A percentile compares a stretch with the other conserved stretches of the same genome.
Conservation (phyloP, 2,329 filamentous ascomycete genomes). For the Drechslerella dactyloides region DNA sequence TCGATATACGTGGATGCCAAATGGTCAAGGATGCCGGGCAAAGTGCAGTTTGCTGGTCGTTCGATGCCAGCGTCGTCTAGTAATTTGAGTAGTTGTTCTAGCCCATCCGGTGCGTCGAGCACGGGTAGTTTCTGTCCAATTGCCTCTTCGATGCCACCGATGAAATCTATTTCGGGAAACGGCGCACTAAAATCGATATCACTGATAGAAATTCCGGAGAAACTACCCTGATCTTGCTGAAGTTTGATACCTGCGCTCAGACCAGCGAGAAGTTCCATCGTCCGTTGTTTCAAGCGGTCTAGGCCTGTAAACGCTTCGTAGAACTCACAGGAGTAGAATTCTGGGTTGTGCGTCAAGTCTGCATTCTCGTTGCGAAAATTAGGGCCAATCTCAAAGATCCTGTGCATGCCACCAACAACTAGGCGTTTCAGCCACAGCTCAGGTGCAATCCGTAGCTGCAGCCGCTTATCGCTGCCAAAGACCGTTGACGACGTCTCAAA, state of each 20-base stretch:
- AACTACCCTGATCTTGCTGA: slow-evolving; percentile 57
- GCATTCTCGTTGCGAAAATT: slow-evolving; percentile 93
- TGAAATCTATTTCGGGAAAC: slow-evolving; percentile 76
- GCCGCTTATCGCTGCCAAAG: slow-evolving; percentile 72
- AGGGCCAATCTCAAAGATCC: slow-evolving; percentile 89
- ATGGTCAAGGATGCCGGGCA: slow-evolving; percentile 77
- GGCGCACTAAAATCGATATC: slow-evolving; percentile 66
- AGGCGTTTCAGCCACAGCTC: slow-evolving; percentile 95
- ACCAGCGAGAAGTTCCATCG: slow-evolving; percentile 71
- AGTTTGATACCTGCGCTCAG: slow-evolving; percentile 64
- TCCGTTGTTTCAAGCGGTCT: slow-evolving; percentile 74
- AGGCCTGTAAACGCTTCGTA: slow-evolving; percentile 86
- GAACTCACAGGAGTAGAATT: slow-evolving; percentile 97
- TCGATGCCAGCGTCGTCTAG: slow-evolving; percentile 62
- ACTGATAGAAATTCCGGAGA: slow-evolving; percentile 19
- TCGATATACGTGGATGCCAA: slow-evolving; percentile 80
- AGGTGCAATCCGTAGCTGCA: slow-evolving; percentile 86
- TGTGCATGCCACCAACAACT: slow-evolving; percentile 84
- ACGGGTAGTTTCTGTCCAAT: slow-evolving; percentile 72
- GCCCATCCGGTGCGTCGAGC: slow-evolving; percentile 64
- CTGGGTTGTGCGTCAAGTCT: slow-evolving; percentile 90
- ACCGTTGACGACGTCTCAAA: slow-evolving; percentile 77
- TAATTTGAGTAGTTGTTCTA: slow-evolving; percentile 63
- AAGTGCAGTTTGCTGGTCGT: slow-evolving; percentile 66
- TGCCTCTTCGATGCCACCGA: slow-evolving; percentile 75